Conservation (phyloP, 2,329 filamentous ascomycete species). For the Trichophyton equinum region DNA sequence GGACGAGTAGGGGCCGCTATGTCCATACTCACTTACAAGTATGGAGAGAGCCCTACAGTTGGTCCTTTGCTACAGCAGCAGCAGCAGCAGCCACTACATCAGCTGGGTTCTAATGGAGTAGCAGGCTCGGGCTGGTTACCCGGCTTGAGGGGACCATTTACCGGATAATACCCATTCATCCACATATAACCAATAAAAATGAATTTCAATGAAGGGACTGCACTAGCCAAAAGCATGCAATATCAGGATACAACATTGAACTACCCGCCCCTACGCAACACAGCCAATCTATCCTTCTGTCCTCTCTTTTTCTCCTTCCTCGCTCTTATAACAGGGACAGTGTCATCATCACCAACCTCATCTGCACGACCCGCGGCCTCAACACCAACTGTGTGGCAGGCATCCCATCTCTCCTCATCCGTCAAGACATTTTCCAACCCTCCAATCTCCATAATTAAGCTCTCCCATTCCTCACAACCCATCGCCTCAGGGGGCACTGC, state of each 20-base stretch:
- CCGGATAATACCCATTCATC: background rate
- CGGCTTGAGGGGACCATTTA: background rate
- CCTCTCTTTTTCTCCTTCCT: too few species aligned
- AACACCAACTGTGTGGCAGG: background rate
- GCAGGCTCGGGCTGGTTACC: background rate
- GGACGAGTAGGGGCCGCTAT: constrained; percentile 19
- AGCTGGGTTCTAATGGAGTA: background rate
- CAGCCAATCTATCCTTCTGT: too few species aligned
- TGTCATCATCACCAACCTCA: background rate
- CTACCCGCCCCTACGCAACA: too few species aligned
- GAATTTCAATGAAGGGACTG: background rate
- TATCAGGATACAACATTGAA: too few species aligned
- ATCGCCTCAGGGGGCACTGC: background rate
- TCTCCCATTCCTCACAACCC: background rate
- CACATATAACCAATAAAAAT: background rate
- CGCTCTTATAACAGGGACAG: too few species aligned
- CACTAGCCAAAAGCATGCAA: background rate
- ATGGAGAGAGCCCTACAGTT: background rate
- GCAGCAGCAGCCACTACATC: background rate
- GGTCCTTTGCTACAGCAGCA: background rate
- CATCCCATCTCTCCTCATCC: background rate
- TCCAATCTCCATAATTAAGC: background rate
- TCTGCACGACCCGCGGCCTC: background rate
- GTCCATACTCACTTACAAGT: constrained; percentile 17
- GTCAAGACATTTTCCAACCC: background rate